Evolutionary conservation across 2,329 filamentous ascomycete species (phyloP).

Genomic region (Gaeumannomyces tritici): DNA sequence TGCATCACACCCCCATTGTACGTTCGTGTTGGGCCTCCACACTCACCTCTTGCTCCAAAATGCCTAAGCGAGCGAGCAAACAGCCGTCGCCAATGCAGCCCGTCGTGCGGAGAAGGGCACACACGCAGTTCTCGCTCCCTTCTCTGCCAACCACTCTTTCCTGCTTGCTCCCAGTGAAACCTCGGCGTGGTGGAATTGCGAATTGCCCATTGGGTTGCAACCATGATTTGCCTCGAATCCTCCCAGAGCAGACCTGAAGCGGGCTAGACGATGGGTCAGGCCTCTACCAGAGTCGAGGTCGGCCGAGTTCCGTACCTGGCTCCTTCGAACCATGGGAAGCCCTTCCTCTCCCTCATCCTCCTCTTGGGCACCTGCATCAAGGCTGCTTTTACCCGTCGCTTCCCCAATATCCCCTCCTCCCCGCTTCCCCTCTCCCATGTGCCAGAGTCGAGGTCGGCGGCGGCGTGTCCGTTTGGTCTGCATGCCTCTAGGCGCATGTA

Average conservation of each 20-base stretch:
- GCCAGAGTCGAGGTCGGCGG: not conserved
- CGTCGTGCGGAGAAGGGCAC: not conserved
- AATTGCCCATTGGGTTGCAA: not conserved
- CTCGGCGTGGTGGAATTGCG: not conserved
- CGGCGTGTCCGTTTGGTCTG: not conserved
- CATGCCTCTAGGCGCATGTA: too few relatives aligned
- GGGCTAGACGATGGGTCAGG: not conserved
- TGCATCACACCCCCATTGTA: not conserved
- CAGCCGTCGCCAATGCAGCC: not conserved
- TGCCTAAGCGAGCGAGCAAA: not conserved
- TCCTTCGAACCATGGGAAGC: too few relatives aligned
- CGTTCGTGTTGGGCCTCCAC: not conserved
- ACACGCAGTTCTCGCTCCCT: not conserved
- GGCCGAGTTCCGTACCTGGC: not conserved
- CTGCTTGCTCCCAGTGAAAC: not conserved
- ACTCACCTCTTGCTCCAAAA: not conserved
- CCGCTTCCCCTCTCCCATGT: not conserved
- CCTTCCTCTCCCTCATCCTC: too few relatives aligned
- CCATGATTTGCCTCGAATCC: not conserved
- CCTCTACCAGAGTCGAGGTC: not conserved
- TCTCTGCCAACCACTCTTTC: not conserved
- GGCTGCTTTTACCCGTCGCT: not conserved
- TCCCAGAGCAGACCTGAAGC: not conserved
- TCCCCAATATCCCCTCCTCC: not conserved
- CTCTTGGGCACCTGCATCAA: not conserved